Base-by-base conservation (phyloP, 352 stramenopile genomes). In the Phytophthora hibernalis region DNA sequence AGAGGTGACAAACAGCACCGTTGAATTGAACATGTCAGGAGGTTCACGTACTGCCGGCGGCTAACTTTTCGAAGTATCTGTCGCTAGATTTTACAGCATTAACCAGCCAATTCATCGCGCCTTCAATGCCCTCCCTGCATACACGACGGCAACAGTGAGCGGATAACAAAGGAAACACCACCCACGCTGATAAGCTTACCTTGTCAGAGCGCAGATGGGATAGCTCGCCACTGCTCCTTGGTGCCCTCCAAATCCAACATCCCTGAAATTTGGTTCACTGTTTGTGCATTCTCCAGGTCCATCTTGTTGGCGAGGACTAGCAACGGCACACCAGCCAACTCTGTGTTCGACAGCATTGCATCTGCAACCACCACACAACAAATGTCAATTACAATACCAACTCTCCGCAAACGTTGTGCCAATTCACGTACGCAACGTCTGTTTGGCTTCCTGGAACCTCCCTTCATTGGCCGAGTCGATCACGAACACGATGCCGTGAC, bases 261-360 rank as follows among this genome's bases (percentile, higher is more conserved):
- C 9, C 66, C 65, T 2, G 71, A 68, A 26, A 92, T 90, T 20
- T 72, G 49, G 37, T 78, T 76, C 4, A 72, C 71, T 10, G 65
- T 71, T 18, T 62, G 68, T 8, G 86, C 78, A 53, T 85, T 62
- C 59, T 84, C 76, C 28, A 97, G 65, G 70, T 98, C 92, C 66
- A 96, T 93, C 64, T 98, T 98, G 74, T 98, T 98, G 22, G 86
- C 87, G 20, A 97, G 76, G 26, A 98, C 75, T n/a, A 97, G 65
- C 21, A 98, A 54, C 35, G 92, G 92, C n/a, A 97, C 76, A 28
- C 82, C 89, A n/a, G 69, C 81, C 43, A 91, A 79, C 74, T 90
- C 87, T 8, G 76, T 79, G 69, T 90, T 95, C 2, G 80, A 73
- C 38, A 96, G 76, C 78, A 98, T 92, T 4, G 77, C 83, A 11